A percentile compares a stretch with the other conserved stretches of the same genome.
Evolutionary conservation across 371 early-diverging fungal genomes (phyloP).

Genomic region (Dichotomocladium elegans): DNA sequence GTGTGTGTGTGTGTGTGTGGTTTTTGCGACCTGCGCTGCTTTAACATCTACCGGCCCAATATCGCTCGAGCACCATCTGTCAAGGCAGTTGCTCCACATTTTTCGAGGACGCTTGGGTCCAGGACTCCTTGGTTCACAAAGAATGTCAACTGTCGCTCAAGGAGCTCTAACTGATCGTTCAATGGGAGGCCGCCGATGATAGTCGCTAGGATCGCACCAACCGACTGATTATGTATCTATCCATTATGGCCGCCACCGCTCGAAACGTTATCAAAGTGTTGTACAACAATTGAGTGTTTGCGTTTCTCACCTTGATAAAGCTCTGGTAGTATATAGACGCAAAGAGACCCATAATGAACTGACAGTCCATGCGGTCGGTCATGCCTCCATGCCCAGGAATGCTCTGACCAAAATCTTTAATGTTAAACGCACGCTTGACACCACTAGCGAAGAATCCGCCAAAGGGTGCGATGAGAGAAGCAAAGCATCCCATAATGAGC

Average conservation of each 20-base stretch:
- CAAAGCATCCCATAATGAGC: conserved; percentile 88
- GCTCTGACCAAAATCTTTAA: conserved; percentile 97
- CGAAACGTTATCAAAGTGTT: neutral
- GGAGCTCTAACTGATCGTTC: conserved; percentile 55
- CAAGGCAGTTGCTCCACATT: conserved; percentile 31
- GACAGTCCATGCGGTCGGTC: conserved; percentile 98
- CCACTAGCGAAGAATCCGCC: conserved; percentile 99
- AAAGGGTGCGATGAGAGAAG: conserved; percentile 97
- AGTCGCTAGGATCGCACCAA: conserved; percentile 50
- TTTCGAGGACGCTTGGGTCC: conserved; percentile 31
- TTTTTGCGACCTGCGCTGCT: neutral
- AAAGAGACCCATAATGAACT: conserved; percentile 97
- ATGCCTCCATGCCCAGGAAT: conserved; percentile 99
- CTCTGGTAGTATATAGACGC: conserved; percentile 88
- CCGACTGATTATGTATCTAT: conserved; percentile 43
- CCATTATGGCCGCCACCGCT: no score
- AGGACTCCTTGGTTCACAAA: conserved; percentile 56
- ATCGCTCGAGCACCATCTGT: conserved; percentile 10
- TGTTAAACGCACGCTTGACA: conserved; percentile 96
- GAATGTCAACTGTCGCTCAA: conserved; percentile 54
- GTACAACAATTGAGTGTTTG: neutral
- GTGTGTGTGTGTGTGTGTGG: no score
- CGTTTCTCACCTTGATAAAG: conserved; percentile 69
- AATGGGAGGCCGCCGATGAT: conserved; percentile 45
- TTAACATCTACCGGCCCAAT: conserved; percentile 5